Conservation (phyloP, 2,329 filamentous ascomycete genomes). For the Onygena corvina region DNA sequence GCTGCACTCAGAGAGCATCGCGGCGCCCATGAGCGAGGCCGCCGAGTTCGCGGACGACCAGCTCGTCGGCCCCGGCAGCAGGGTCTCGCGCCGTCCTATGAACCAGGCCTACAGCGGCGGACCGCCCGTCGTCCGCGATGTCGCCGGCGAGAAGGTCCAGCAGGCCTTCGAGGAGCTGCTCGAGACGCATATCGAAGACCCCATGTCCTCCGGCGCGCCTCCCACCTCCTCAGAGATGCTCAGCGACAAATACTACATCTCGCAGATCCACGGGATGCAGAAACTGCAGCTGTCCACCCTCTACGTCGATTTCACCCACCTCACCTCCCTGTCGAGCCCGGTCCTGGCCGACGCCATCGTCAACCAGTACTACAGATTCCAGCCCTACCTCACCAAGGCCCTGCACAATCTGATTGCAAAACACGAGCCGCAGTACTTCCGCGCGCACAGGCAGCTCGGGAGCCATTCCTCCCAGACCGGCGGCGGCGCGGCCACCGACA, state of each 20-base stretch:
- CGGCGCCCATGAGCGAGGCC: slow-evolving; percentile 41
- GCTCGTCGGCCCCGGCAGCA: slow-evolving; percentile 43
- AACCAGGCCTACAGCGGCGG: slow-evolving; percentile 40
- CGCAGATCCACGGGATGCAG: slow-evolving; percentile 52
- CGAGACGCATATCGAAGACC: slow-evolving; percentile 49
- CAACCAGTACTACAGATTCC: slow-evolving; percentile 85
- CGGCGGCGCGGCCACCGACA: slow-evolving; percentile 50
- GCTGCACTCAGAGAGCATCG: slow-evolving; percentile 40
- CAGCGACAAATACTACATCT: slow-evolving; percentile 53
- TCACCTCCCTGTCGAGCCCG: slow-evolving; percentile 64
- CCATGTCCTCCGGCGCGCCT: slow-evolving; percentile 40
- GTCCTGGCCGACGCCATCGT: slow-evolving; percentile 76
- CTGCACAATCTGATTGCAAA: slow-evolving; percentile 90
- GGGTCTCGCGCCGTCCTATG: slow-evolving; percentile 37
- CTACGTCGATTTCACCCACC: slow-evolving; percentile 61
- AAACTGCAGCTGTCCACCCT: slow-evolving; percentile 52
- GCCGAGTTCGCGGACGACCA: slow-evolving; percentile 52
- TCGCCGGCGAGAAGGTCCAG: slow-evolving; percentile 50
- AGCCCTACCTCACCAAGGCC: slow-evolving; percentile 78
- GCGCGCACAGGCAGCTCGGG: slow-evolving; percentile 76
- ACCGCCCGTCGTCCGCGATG: slow-evolving; percentile 48
- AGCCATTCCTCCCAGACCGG: slow-evolving; percentile 55
- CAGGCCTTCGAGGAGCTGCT: slow-evolving; percentile 52
- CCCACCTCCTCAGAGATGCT: slow-evolving; percentile 43
- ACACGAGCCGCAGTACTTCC: slow-evolving; percentile 87